Conservation (phyloP, 192 early-diverging fungal genomes). For the Coemansia sp. region DNA sequence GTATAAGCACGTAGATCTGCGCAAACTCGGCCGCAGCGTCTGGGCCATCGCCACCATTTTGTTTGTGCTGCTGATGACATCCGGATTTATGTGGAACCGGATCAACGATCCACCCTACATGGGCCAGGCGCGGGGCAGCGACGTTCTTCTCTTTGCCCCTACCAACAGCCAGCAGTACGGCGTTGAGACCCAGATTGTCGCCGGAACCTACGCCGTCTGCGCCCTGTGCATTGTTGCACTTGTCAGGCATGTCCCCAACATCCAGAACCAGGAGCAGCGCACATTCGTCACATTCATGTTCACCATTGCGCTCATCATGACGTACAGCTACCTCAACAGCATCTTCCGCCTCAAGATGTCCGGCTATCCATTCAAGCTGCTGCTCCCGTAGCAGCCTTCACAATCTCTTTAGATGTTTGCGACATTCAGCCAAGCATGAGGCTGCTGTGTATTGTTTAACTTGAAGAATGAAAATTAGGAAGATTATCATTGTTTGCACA, state of each 20-base stretch:
- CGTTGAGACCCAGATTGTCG: slow-evolving; percentile 54
- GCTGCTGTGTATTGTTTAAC: no score
- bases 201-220: slow-evolving; percentile 41
- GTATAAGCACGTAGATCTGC: slow-evolving; percentile 27
- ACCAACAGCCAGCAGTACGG: slow-evolving; percentile 46
- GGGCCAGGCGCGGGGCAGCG: slow-evolving; percentile 38
- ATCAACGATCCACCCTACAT: slow-evolving; percentile 50
- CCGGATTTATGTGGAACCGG: slow-evolving; percentile 55
- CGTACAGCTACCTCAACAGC: slow-evolving; percentile 52
- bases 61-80: slow-evolving; percentile 55
- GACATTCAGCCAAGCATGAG: background rate
- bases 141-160: slow-evolving; percentile 43
- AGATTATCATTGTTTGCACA: no score
- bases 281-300: slow-evolving; percentile 44
- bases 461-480: no score
- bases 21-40: slow-evolving; percentile 32
- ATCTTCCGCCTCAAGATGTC: slow-evolving; percentile 54
- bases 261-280: slow-evolving; percentile 39
- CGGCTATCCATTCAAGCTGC: slow-evolving; percentile 46
- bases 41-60: slow-evolving; percentile 33
- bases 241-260: slow-evolving; percentile 44
- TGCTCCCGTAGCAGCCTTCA: slow-evolving; percentile 24
- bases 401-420: background rate
- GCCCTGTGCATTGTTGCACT: slow-evolving; percentile 49
- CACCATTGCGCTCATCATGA: slow-evolving; percentile 32